phyloP scores from a whole-genome alignment of 805 yeast species.

The Candida patagonica region DNA sequence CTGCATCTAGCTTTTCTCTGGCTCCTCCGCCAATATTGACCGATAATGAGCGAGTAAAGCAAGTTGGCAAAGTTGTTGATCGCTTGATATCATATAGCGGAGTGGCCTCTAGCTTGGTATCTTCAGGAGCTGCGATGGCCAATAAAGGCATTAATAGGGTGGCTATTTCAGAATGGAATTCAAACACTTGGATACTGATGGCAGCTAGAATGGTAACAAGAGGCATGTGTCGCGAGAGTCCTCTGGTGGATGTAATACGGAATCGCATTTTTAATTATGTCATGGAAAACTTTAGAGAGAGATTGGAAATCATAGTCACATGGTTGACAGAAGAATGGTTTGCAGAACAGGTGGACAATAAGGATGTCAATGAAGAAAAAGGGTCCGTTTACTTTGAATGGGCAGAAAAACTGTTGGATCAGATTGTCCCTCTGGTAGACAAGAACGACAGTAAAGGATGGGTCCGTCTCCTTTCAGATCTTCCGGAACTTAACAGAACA shows the following conservation, averaged over 20 bases:
- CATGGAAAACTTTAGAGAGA: constrained; percentile 57
- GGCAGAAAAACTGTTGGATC: constrained; percentile 64
- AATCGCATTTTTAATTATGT: constrained; percentile 64
- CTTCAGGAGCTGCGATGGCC: constrained; percentile 15
- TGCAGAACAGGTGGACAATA: constrained; percentile 34
- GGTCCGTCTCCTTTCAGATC: constrained; percentile 74
- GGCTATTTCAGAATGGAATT: constrained; percentile 45
- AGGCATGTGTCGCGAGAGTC: constrained; percentile 41
- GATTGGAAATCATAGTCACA: constrained; percentile 69
- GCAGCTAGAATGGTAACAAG: constrained; percentile 74
- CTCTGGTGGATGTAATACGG: constrained; percentile 45
- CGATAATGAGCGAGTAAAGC: constrained; percentile 10
- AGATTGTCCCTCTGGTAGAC: constrained; percentile 77
- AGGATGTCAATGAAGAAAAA: constrained; percentile 12
- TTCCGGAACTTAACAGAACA: constrained; percentile 62
- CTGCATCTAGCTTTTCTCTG: constrained; percentile 38
- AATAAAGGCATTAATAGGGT: constrained; percentile 20
- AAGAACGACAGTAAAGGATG: constrained; percentile 70
- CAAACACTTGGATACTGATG: constrained; percentile 67
- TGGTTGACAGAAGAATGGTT: constrained; percentile 98
- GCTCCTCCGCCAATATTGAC: constrained; percentile 42
- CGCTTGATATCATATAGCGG: constrained; percentile 17
- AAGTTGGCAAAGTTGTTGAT: constrained; percentile 14
- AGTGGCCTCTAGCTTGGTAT: constrained; percentile 4
- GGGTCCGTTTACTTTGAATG: constrained; percentile 47